Evolutionary conservation across 371 early-diverging fungal species (phyloP).

Genomic region (Circinella minor): DNA sequence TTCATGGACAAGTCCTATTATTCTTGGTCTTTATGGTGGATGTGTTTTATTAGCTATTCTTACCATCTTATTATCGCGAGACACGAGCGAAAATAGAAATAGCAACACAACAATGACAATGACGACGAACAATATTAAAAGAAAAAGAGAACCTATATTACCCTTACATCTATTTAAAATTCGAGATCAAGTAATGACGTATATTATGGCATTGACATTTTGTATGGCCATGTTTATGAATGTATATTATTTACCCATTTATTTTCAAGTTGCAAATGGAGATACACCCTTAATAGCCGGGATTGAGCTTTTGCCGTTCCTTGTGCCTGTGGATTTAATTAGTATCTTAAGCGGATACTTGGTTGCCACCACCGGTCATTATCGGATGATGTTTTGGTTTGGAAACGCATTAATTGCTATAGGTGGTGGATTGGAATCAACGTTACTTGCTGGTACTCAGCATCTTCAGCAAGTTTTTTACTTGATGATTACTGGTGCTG

Average conservation of each 20-base stretch:
- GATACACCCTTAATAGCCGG: conserved; percentile 59
- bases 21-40: conserved; percentile 42
- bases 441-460: conserved; percentile 35
- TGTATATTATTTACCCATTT: conserved; percentile 72
- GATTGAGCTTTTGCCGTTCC: conserved; percentile 66
- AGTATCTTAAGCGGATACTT: conserved; percentile 58
- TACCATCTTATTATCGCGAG: conserved; percentile 30
- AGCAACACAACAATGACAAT: too few relatives aligned
- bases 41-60: conserved; percentile 33
- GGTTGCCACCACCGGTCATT: conserved; percentile 52
- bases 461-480: conserved; percentile 41
- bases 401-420: conserved; percentile 52
- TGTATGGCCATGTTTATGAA: conserved; percentile 59
- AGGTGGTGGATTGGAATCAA: conserved; percentile 57
- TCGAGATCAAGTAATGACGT: conserved; percentile 46
- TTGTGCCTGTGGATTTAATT: conserved; percentile 57
- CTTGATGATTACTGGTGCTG: conserved; percentile 59
- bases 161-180: conserved; percentile 56
- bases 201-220: conserved; percentile 48
- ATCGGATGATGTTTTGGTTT: conserved; percentile 53
- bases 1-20: conserved; percentile 53
- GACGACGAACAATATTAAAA: too few relatives aligned
- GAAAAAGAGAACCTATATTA: conserved; percentile 34
- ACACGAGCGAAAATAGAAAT: background rate
- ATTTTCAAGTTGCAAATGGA: conserved; percentile 75